Percentiles rank a stretch among this genome's conserved stretches.
phyloP scores from a whole-genome alignment of 495 filamentous ascomycete species.

The Xylaria castorea region DNA sequence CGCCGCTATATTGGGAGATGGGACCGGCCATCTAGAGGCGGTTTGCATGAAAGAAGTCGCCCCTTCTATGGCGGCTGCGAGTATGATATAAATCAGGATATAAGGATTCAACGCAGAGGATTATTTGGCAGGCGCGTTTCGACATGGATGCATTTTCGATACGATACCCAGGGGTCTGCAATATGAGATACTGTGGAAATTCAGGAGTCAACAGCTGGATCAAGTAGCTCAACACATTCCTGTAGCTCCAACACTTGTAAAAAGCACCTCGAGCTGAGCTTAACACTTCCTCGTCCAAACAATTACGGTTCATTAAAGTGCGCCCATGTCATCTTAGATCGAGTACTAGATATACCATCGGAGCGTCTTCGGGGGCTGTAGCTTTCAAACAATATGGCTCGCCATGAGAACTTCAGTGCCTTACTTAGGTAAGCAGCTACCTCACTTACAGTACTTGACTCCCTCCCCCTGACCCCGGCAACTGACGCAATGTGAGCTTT shows the following conservation, averaged over 20 bases:
- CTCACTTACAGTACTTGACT: background rate
- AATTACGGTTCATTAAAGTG: background rate
- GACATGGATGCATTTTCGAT: background rate
- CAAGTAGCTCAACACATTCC: background rate
- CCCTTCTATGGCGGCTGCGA: background rate
- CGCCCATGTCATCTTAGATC: background rate
- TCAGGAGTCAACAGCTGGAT: background rate
- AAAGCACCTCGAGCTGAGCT: background rate
- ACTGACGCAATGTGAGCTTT: background rate
- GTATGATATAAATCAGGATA: background rate
- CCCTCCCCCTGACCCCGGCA: background rate
- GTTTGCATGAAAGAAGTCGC: background rate
- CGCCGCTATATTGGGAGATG: conserved; percentile 45
- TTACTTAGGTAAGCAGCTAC: background rate
- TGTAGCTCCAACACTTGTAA: background rate
- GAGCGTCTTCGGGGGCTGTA: background rate
- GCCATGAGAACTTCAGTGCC: background rate
- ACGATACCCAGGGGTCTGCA: background rate
- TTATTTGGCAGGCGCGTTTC: background rate
- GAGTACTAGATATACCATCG: background rate
- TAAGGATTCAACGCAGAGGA: background rate
- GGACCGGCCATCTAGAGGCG: background rate
- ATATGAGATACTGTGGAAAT: background rate
- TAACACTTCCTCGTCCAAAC: background rate
- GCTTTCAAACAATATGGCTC: background rate